Percentiles rank a stretch among this genome's conserved stretches.
These are phyloP conservation scores for Exobasidium rhododendri DNA, from an alignment of 1,284 basidiomycete genomes.

Conservation along the genomic window DNA sequence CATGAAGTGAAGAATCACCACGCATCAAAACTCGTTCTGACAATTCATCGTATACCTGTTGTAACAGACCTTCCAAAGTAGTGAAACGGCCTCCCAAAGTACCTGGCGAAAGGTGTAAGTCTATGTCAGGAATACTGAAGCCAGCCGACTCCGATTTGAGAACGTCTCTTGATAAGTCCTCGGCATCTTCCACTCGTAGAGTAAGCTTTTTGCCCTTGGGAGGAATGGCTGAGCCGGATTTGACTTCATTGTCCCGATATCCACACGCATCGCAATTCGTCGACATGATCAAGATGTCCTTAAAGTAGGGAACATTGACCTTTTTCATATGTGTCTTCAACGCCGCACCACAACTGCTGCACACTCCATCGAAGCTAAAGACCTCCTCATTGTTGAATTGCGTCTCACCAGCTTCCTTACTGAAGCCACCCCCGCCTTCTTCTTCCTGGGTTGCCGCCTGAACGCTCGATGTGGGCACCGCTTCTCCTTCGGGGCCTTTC, in stretches of 20 bases:
- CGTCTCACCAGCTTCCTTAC: constrained; percentile 52
- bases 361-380: constrained; percentile 80
- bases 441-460: constrained; percentile 46
- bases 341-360: constrained; percentile 80
- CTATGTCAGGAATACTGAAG: constrained; percentile 87
- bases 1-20: constrained; percentile 63
- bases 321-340: constrained; percentile 92
- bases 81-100: constrained; percentile 98
- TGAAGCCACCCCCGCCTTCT: constrained; percentile 38
- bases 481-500: constrained; percentile 5
- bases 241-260: constrained; percentile 96
- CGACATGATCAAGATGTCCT: constrained; percentile 98
- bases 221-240: constrained; percentile 85
- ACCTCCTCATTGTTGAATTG: constrained; percentile 71
- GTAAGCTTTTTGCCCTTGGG: constrained; percentile 79
- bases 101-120: constrained; percentile 83
- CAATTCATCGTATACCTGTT: constrained; percentile 93
- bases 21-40: constrained; percentile 78
- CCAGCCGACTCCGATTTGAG: constrained; percentile 71
- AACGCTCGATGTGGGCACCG: constrained; percentile 2
- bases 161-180: constrained; percentile 90
- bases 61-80: constrained; percentile 88
- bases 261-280: constrained; percentile 93
- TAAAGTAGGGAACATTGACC: constrained; percentile 96
- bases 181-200: constrained; percentile 84